These are phyloP conservation scores for Emergomyces africanus DNA, from an alignment of 2,329 filamentous ascomycete genomes.

Conservation along the genomic window DNA sequence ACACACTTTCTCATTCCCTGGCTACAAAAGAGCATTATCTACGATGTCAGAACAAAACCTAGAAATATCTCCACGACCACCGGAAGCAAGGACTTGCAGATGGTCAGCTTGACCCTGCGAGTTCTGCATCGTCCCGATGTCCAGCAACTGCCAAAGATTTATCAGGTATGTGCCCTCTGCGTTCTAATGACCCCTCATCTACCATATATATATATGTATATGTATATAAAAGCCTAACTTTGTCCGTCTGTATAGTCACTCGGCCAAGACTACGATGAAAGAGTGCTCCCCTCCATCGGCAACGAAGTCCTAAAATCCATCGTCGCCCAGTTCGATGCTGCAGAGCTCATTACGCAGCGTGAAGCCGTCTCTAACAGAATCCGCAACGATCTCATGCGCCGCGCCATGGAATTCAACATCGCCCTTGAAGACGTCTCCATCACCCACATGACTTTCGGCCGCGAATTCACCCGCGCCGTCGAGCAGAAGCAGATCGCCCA, in stretches of 20 bases:
- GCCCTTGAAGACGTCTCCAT: slow-evolving; percentile 97
- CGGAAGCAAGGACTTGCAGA: slow-evolving; percentile 97
- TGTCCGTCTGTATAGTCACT: slow-evolving; percentile 56
- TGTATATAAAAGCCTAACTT: not conserved
- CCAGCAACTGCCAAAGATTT: slow-evolving; percentile 86
- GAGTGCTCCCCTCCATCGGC: slow-evolving; percentile 94
- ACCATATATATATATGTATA: not conserved
- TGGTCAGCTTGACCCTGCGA: slow-evolving; percentile 95
- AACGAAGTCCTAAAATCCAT: slow-evolving; percentile 99
- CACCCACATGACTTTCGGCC: slow-evolving; percentile 99
- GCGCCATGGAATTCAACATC: slow-evolving; percentile 96
- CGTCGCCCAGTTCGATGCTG: slow-evolving; percentile 96
- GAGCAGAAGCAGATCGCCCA: slow-evolving; percentile 99
- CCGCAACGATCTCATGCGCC: slow-evolving; percentile 78
- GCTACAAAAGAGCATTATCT: slow-evolving; percentile 88
- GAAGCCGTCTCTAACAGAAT: slow-evolving; percentile 95
- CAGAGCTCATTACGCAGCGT: slow-evolving; percentile 96
- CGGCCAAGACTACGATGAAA: slow-evolving; percentile 95
- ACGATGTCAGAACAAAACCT: slow-evolving; percentile 94
- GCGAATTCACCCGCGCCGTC: slow-evolving; percentile 96
- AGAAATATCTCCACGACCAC: slow-evolving; percentile 96
- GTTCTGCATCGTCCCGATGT: slow-evolving; percentile 93
- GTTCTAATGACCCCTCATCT: not conserved
- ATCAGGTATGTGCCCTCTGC: slow-evolving; percentile 56
- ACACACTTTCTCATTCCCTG: slow-evolving; percentile 95